Evolutionary conservation across 139 green algal species (phyloP), one percentile per base, ranked within the genome.

Genomic region (Asterochloris sp.): DNA sequence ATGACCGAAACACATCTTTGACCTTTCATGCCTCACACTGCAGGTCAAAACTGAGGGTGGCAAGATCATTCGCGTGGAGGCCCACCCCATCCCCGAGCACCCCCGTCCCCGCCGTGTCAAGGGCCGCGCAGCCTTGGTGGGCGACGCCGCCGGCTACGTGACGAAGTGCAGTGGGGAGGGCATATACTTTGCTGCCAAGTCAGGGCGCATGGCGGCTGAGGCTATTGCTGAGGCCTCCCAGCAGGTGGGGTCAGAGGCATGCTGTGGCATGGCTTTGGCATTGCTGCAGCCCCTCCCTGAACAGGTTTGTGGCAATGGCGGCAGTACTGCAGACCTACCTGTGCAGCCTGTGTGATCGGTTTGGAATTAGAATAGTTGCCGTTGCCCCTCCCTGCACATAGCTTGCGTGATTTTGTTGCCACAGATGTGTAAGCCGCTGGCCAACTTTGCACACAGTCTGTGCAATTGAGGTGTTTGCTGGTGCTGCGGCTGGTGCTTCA

Each of bases 101-200:
- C 96, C 96, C 17, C 89, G 96, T 78, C 96, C 96, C 14, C 84
- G 87, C 27, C 91, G 96, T 83, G 86, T 91, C 76, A 85, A 95
- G 85, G 94, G 93, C 86, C 91, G 97, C 28, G 90, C 98, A 0
- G 91, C 92, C 0, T 92, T 99, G 29, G 95, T 99, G 0, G 97
- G 97, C 28, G 97, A 99, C 78, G 97, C 97, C 66, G 97, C 97
- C 63, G 84, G 84, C 54, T 87, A 87, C 61, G 84, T 87, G 26
- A 87, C 84, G n/a, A 89, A 76, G 91, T 96, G 92, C 93, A 94
- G 91, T 84, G 84, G 96, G 19, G 96, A 98, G 92, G 97, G 97
- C 89, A 99, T 99, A 89, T 99, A 99, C 93, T 99, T 99, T 86
- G 97, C 97, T 6, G 97, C 97, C 88, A 99, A 99, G 93, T 95